phyloP scores from a whole-genome alignment of 495 filamentous ascomycete species.

The Podospora pseudoanserina region DNA sequence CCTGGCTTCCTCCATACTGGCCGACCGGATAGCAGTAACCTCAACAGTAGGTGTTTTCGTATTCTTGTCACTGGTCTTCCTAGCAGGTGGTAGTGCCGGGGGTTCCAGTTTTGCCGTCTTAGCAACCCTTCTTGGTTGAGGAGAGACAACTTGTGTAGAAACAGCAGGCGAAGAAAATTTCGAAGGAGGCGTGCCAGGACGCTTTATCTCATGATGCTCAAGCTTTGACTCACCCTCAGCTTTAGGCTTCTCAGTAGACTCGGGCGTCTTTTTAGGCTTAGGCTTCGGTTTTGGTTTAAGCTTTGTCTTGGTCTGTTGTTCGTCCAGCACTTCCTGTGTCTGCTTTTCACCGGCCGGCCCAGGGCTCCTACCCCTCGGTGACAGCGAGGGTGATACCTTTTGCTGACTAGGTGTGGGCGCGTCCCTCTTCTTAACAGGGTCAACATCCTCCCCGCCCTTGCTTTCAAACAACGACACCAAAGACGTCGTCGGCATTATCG shows the following conservation, averaged over 20 bases:
- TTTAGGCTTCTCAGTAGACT: not conserved
- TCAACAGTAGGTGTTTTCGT: not conserved
- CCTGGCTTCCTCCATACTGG: not conserved
- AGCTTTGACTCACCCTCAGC: not conserved
- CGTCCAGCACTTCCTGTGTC: not conserved
- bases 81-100: constrained; percentile 14
- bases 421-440: constrained; percentile 40
- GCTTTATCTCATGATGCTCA: not conserved
- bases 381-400: constrained; percentile 18
- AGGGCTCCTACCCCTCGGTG: constrained; percentile 25
- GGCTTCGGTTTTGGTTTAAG: constrained; percentile 13
- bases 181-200: constrained; percentile 11
- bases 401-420: not conserved
- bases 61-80: constrained; percentile 6
- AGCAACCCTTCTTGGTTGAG: constrained; percentile 20
- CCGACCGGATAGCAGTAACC: not conserved
- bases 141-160: constrained; percentile 20
- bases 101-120: constrained; percentile 24
- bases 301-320: constrained; percentile 21
- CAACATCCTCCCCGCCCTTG: constrained; percentile 27
- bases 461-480: constrained; percentile 61
- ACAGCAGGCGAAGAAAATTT: not conserved
- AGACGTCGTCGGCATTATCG: constrained; percentile 54
- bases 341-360: not conserved
- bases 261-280: not conserved